A percentile compares a stretch with the other conserved stretches of the same genome.
Evolutionary conservation across 2,329 filamentous ascomycete species (phyloP).

Genomic region (Fusarium verticillioides): DNA sequence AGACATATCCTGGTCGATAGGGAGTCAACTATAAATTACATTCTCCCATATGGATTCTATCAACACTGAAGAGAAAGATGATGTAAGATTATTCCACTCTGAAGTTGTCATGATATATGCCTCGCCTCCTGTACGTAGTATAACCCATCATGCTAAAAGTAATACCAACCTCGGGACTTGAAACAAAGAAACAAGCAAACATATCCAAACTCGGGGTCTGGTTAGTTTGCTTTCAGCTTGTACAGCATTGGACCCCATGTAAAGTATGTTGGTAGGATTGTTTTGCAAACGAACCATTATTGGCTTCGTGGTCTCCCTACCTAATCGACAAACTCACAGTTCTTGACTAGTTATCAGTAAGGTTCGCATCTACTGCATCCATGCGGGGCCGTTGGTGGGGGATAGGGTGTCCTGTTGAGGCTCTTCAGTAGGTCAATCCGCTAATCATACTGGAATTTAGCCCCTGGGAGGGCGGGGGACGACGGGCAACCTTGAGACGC

Average conservation of each 20-base stretch:
- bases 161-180: neutral
- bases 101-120: neutral
- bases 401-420: constrained; percentile 13
- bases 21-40: neutral
- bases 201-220: neutral
- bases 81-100: neutral
- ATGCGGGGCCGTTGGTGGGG: constrained; percentile 12
- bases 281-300: neutral
- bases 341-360: neutral
- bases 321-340: neutral
- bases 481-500: neutral
- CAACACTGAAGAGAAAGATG: neutral
- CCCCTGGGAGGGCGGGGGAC: neutral
- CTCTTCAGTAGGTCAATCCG: constrained; percentile 31
- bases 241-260: neutral
- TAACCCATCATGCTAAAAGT: neutral
- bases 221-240: neutral
- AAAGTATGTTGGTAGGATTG: neutral
- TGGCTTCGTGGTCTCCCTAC: neutral
- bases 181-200: neutral
- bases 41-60: neutral
- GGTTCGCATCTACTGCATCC: constrained; percentile 4
- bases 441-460: constrained; percentile 19
- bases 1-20: too few relatives aligned
- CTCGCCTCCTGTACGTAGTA: too few relatives aligned